Evolutionary conservation across 1,139 yeast species (phyloP), one percentile per base, ranked within the genome.

Genomic region (Yamadazyma diddensiae): DNA sequence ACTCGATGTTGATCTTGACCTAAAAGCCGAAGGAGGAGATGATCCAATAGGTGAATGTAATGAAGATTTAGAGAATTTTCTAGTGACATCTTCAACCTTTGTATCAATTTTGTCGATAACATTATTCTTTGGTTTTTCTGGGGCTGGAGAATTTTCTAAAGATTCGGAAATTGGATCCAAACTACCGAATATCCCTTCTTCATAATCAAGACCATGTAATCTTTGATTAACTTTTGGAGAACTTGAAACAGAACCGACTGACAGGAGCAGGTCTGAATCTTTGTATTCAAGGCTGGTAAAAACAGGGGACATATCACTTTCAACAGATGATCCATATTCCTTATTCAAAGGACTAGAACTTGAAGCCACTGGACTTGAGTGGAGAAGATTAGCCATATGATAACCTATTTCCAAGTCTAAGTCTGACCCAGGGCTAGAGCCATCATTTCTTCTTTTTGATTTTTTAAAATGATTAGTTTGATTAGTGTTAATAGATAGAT

Each of bases 131-230:
- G 26, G 18, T 15, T 28, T 31, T 21, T 36, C 39, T n/a, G 64
- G 59, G 28, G 62, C 62, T 2, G 70, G 64, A 3, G 69, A 56
- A 2, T 66, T 50, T 39, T 68, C 73, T 18, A 47, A 37, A 4
- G 69, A 57, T 45, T 72, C 78, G 11, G 59, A 59, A 29, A 70
- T 70, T 6, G 73, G 69, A 37, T 63, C 74, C 42, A 70, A 56
- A 30, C 55, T 62, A 12, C 55, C 47, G 15, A 36, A 28, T 9
- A 31, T 31, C 19, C 38, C 35, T 5, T 47, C 47, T 23, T 28
- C 4, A 24, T 39, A 46, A 26, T 34, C 20, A 6, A 41, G 47
- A 24, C 25, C 30, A 15, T 25, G 21, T 14, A 21, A 28, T 9
- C 23, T 15, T 25, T 18, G 19, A 15, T 30, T 29, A 10, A 26